Evolutionary conservation across 345 rosid species (phyloP).

Genomic region (Capsella bursapastoris): DNA sequence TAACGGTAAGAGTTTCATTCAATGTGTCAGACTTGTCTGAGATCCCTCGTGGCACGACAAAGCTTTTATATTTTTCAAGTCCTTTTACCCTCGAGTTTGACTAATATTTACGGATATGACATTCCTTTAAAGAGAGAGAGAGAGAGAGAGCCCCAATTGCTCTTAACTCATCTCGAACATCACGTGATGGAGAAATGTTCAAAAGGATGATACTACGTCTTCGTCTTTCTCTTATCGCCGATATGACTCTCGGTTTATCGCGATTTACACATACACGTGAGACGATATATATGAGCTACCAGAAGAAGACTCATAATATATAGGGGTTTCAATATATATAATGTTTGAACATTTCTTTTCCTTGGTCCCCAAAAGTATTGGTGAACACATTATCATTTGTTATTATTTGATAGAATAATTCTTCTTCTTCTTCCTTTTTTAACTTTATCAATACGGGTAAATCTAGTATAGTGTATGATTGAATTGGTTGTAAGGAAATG

Average conservation of each 20-base stretch:
- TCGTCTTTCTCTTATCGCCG: conserved; percentile 13
- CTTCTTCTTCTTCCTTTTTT: too few relatives aligned
- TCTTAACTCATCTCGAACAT: conserved; percentile 37
- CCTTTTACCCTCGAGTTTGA: conserved; percentile 40
- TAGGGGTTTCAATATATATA: too few relatives aligned
- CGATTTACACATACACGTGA: background rate
- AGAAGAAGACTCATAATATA: background rate
- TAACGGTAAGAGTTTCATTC: conserved; percentile 43
- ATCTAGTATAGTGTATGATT: too few relatives aligned
- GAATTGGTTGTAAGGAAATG: too few relatives aligned
- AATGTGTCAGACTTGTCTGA: conserved; percentile 45
- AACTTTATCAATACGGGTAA: too few relatives aligned
- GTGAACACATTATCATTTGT: too few relatives aligned
- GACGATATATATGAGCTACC: background rate
- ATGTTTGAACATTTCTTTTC: too few relatives aligned
- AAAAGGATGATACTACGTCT: conserved; percentile 23
- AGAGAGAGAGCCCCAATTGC: background rate
- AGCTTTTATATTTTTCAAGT: conserved; percentile 26
- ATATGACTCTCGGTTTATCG: background rate
- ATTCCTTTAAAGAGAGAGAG: conserved; percentile 2
- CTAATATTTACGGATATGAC: conserved; percentile 51
- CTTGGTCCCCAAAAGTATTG: too few relatives aligned
- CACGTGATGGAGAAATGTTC: conserved; percentile 54
- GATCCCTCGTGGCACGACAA: conserved; percentile 63
- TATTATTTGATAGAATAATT: too few relatives aligned